A percentile compares a stretch with the other conserved stretches of the same genome.
Evolutionary conservation across 2,329 filamentous ascomycete species (phyloP).

Genomic region (Monilinia aucupariae): DNA sequence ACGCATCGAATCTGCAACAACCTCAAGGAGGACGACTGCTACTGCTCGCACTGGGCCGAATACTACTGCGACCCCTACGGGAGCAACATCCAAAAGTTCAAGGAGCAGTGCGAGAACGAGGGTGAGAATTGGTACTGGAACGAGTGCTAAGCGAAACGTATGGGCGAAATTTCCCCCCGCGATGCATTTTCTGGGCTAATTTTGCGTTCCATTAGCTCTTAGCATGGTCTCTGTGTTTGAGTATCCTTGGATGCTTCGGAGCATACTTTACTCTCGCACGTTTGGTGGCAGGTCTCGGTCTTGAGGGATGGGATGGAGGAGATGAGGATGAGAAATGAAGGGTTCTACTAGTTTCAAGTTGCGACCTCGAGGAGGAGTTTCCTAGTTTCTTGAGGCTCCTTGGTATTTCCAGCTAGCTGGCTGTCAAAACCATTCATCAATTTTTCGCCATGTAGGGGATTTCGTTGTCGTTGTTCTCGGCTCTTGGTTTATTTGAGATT

Average conservation of each 20-base stretch:
- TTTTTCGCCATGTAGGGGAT: not conserved
- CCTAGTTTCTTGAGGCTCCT: too few species aligned
- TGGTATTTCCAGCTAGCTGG: not conserved
- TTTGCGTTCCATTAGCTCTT: not conserved
- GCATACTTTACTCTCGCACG: not conserved
- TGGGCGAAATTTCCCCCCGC: too few species aligned
- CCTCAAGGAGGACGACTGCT: not conserved
- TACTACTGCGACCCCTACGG: not conserved
- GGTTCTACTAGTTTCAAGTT: not conserved
- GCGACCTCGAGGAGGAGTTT: not conserved
- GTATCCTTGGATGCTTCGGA: not conserved
- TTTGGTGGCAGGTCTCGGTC: too few species aligned
- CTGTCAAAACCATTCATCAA: not conserved
- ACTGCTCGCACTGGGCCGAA: not conserved
- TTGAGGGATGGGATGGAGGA: too few species aligned
- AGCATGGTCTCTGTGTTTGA: not conserved
- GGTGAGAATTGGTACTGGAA: not conserved
- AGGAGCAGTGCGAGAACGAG: not conserved
- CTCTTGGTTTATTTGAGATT: not conserved
- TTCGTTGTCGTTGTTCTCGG: not conserved
- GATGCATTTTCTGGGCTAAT: not conserved
- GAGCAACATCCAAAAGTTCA: not conserved
- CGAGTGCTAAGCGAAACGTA: not conserved
- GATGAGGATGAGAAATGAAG: not conserved
- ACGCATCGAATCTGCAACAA: not conserved